Conservation (phyloP, 306 rosid species). For the Benincasa hispida region DNA sequence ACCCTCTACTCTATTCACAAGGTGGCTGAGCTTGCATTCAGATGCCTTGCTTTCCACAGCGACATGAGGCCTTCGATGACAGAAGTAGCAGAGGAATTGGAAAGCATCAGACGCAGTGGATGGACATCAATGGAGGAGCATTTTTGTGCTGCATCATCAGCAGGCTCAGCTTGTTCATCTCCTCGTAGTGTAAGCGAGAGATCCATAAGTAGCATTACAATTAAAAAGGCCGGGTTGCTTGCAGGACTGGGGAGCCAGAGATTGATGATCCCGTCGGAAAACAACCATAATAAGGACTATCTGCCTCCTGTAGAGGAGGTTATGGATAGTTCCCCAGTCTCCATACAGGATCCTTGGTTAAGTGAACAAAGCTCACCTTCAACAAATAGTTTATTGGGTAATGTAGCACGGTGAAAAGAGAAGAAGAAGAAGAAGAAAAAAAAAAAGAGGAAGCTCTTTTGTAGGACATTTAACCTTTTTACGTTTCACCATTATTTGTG, state of each 20-base stretch:
- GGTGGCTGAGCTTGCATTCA: slow-evolving; percentile 90
- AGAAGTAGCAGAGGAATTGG: slow-evolving; percentile 92
- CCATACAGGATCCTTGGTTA: slow-evolving; percentile 84
- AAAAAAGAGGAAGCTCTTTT: background rate
- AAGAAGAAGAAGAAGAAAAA: background rate
- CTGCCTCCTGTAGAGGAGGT: slow-evolving; percentile 34
- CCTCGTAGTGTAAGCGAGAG: slow-evolving; percentile 43
- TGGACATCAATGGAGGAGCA: slow-evolving; percentile 76
- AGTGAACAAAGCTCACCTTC: slow-evolving; percentile 94
- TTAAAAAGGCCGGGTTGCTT: slow-evolving; percentile 17
- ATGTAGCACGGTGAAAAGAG: slow-evolving; percentile 34
- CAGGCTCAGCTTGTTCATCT: slow-evolving; percentile 50
- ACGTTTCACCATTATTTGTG: background rate
- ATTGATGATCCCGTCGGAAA: slow-evolving; percentile 27
- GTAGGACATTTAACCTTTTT: slow-evolving; percentile 3
- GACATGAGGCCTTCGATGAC: slow-evolving; percentile 90
- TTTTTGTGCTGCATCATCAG: slow-evolving; percentile 37
- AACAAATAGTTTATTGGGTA: slow-evolving; percentile 73
- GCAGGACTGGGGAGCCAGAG: slow-evolving; percentile 37
- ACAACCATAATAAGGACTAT: slow-evolving; percentile 7
- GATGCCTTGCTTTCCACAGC: slow-evolving; percentile 92
- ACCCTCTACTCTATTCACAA: slow-evolving; percentile 78
- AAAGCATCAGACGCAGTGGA: slow-evolving; percentile 55
- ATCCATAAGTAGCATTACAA: slow-evolving; percentile 20
- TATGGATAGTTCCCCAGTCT: slow-evolving; percentile 73